phyloP scores from a whole-genome alignment of 805 yeast genomes.

The Metschnikowia sp. region DNA sequence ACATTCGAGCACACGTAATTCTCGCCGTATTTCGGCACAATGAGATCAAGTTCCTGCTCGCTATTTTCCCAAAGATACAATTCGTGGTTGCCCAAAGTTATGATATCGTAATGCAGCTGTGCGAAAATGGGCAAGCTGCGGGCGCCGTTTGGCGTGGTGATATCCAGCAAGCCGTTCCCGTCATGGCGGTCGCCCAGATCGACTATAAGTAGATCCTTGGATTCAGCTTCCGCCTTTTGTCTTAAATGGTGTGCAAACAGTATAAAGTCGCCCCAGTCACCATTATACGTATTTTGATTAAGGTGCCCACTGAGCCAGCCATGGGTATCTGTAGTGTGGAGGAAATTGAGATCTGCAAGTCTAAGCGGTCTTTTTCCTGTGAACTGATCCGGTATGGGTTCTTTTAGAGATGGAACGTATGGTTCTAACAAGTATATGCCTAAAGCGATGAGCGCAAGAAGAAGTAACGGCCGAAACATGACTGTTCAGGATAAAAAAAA shows the following conservation, averaged over 20 bases:
- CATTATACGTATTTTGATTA: conserved; percentile 71
- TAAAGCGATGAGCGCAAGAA: too few relatives aligned
- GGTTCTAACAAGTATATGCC: too few relatives aligned
- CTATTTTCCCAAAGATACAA: conserved; percentile 67
- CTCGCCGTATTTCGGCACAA: conserved; percentile 59
- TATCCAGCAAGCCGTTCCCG: conserved; percentile 88
- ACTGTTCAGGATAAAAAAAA: too few relatives aligned
- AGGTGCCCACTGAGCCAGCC: conserved; percentile 94
- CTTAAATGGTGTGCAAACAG: conserved; percentile 60
- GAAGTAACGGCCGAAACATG: too few relatives aligned
- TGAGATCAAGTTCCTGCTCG: conserved; percentile 56
- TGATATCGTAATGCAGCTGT: conserved; percentile 64
- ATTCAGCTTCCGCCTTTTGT: conserved; percentile 37
- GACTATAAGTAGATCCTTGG: conserved; percentile 65
- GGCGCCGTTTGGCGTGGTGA: conserved; percentile 68
- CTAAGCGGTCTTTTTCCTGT: conserved; percentile 6
- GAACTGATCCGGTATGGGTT: neutral
- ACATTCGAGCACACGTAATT: conserved; percentile 73
- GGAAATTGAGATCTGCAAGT: conserved; percentile 62
- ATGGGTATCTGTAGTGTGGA: conserved; percentile 96
- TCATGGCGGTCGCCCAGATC: conserved; percentile 95
- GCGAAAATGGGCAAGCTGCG: conserved; percentile 61
- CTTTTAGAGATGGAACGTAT: neutral
- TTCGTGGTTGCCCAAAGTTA: conserved; percentile 91
- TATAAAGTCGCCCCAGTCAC: conserved; percentile 90